These are phyloP conservation scores for Trypanosoma lewisi DNA, from an alignment of 208 protist genomes.

Conservation along the genomic window DNA sequence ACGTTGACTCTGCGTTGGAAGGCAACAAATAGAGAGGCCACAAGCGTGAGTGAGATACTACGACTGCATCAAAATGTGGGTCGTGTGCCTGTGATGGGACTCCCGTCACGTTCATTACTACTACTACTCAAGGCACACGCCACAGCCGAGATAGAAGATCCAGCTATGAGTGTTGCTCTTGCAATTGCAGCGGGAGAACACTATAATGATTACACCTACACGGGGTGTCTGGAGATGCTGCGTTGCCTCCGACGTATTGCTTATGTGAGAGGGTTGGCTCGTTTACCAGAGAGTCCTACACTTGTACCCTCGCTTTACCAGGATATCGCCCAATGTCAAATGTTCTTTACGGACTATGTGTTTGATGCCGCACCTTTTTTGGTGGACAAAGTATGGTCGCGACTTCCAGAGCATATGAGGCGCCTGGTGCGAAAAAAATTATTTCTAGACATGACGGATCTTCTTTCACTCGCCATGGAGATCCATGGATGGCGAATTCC, in stretches of 20 bases:
- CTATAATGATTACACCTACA: constrained; percentile 55
- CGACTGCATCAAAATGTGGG: constrained; percentile 44
- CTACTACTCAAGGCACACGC: constrained; percentile 69
- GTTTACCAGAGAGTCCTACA: constrained; percentile 14
- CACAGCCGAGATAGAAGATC: constrained; percentile 68
- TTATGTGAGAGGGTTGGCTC: constrained; percentile 52
- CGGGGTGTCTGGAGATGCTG: constrained; percentile 77
- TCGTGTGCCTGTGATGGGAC: constrained; percentile 44
- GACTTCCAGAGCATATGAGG: constrained; percentile 68
- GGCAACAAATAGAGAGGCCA: constrained; percentile 54
- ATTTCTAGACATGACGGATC: constrained; percentile 78
- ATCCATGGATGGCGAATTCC: constrained; percentile 49
- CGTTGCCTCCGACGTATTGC: constrained; percentile 77
- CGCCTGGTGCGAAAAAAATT: constrained; percentile 48
- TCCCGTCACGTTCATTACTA: constrained; percentile 52
- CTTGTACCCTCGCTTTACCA: constrained; percentile 39
- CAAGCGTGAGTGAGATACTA: constrained; percentile 51
- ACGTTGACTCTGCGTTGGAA: constrained; percentile 75
- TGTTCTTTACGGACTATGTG: constrained; percentile 53
- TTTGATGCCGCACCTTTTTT: constrained; percentile 66
- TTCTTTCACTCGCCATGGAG: constrained; percentile 69
- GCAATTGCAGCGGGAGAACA: constrained; percentile 74
- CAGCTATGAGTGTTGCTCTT: constrained; percentile 66
- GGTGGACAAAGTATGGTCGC: constrained; percentile 68
- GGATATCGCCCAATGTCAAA: constrained; percentile 34